Conservation (phyloP, 2,329 filamentous ascomycete genomes). For the Neonectria neomacrospora region DNA sequence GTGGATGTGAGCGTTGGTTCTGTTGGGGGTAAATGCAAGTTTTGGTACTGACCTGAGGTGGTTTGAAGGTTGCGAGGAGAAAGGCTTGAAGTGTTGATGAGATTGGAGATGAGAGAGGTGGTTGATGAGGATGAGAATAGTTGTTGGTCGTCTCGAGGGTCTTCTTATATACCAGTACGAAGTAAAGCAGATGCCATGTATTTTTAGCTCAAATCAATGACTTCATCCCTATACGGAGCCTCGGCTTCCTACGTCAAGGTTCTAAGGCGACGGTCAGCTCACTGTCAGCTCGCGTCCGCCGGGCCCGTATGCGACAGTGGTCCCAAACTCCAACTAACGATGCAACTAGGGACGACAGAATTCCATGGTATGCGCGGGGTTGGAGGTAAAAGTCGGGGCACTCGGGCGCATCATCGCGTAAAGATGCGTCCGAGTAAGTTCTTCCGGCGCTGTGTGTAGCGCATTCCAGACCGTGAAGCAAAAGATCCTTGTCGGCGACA, state of each 20-base stretch:
- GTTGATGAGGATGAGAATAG: neutral
- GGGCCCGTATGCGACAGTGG: neutral
- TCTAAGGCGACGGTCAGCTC: neutral
- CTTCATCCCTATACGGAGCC: neutral
- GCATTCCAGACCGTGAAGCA: neutral
- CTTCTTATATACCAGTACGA: neutral
- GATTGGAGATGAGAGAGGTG: neutral
- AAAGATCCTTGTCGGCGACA: neutral
- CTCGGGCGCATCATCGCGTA: neutral
- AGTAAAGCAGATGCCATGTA: neutral
- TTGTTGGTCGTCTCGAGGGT: neutral
- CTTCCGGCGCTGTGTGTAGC: neutral
- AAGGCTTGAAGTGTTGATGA: neutral
- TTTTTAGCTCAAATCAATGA: neutral
- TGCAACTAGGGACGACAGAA: neutral
- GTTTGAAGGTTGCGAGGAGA: neutral
- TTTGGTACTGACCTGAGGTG: neutral
- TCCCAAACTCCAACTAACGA: neutral
- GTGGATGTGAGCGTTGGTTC: neutral
- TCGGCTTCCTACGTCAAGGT: constrained; percentile 1
- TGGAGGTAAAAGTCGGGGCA: neutral
- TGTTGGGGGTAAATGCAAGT: neutral
- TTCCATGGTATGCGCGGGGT: neutral
- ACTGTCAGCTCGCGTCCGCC: neutral
- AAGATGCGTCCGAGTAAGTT: neutral